Percentiles rank a stretch among this genome's conserved stretches.
phyloP scores from a whole-genome alignment of 768 basidiomycete species.

The Cystobasidium ongulense region DNA sequence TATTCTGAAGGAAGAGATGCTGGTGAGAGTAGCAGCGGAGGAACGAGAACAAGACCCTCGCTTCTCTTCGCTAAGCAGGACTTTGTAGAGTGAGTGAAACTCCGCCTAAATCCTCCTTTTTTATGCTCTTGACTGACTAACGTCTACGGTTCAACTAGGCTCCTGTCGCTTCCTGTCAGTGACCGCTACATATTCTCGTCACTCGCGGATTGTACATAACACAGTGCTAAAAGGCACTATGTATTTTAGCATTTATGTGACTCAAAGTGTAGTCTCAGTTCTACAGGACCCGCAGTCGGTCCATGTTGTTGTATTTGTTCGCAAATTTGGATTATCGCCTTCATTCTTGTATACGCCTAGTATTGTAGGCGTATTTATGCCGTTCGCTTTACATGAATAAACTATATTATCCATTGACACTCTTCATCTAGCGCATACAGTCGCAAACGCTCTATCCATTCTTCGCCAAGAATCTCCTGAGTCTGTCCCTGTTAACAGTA shows the following conservation, averaged over 20 bases:
- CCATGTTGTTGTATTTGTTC: not conserved
- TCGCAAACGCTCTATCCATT: not conserved
- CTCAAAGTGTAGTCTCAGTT: not conserved
- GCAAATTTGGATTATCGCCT: not conserved
- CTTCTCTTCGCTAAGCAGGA: constrained; percentile 26
- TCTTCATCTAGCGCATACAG: too few species aligned
- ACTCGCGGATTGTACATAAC: constrained; percentile 15
- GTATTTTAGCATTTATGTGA: not conserved
- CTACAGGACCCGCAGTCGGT: not conserved
- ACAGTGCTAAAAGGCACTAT: not conserved
- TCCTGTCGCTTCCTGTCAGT: constrained; percentile 1
- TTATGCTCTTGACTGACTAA: not conserved
- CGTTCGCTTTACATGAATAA: too few species aligned
- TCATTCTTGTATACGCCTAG: too few species aligned
- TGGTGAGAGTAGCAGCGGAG: not conserved
- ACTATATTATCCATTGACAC: too few species aligned
- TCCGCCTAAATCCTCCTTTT: not conserved
- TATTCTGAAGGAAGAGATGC: not conserved
- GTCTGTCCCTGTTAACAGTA: constrained; percentile 16
- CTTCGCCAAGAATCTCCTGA: constrained; percentile 11
- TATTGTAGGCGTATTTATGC: too few species aligned
- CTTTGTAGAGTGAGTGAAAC: constrained; percentile 16
- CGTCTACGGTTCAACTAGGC: not conserved
- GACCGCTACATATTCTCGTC: constrained; percentile 17
- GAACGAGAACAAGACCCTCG: not conserved